Percentiles rank a stretch among this genome's conserved stretches.
phyloP scores from a whole-genome alignment of 2,329 filamentous ascomycete species.

The Talaromyces pinophilus region DNA sequence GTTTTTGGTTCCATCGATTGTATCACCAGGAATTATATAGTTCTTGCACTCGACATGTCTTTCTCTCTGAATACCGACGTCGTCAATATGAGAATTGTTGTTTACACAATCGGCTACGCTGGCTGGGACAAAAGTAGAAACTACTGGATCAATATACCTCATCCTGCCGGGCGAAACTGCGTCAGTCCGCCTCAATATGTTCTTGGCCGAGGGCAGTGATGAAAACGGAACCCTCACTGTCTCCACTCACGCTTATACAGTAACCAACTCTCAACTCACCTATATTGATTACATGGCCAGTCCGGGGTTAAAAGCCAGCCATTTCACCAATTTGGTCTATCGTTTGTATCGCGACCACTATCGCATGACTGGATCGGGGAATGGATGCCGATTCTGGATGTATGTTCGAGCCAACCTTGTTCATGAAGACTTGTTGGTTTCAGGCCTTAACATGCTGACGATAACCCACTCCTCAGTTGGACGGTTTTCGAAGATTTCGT shows the following conservation, averaged over 20 bases:
- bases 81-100: background rate
- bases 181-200: background rate
- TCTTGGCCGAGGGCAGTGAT: background rate
- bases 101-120: background rate
- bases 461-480: background rate
- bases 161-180: background rate
- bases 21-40: background rate
- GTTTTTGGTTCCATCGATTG: background rate
- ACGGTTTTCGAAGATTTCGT: background rate
- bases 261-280: background rate
- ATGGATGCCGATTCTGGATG: background rate
- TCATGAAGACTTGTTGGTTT: too few relatives aligned
- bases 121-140: background rate
- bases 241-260: background rate
- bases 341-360: background rate
- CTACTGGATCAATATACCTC: background rate
- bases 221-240: background rate
- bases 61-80: background rate
- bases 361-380: background rate
- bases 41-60: background rate
- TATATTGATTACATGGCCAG: background rate
- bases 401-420: background rate
- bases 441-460: background rate
- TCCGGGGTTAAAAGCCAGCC: background rate
- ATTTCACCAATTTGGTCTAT: background rate